Evolutionary conservation across 495 filamentous ascomycete species (phyloP), one percentile per base, ranked within the genome.

Genomic region (Lasiosphaeria miniovina): DNA sequence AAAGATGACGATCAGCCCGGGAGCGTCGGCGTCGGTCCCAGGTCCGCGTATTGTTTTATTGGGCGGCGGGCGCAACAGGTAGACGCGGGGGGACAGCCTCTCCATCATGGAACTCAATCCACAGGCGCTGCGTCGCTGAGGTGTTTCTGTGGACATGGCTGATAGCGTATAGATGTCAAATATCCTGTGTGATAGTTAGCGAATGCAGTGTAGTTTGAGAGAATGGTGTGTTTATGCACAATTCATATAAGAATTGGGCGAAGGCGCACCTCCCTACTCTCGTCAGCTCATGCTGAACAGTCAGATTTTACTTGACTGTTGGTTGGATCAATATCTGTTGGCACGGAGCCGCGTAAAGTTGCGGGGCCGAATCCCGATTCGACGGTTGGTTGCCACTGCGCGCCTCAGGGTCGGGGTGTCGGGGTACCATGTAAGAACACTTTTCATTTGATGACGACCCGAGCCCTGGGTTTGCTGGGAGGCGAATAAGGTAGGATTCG

Each of bases 1-100:
- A 9, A 68, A 66, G 40, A 72, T 57, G 14, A 74, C n/a, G 34
- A 74, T 61, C 8, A 74, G 61, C 40, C 61, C 70, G 4, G 71
- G 69, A 10, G 46, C 48, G 14, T 51, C 49, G 2, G 59, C 49
- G 46, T 53, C 50, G 3, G 59, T 41, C 38, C 17, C 34, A 34
- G 54, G 49, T 15, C 49, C 43, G 54, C 32, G 54, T 3, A 41
- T 57, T 3, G 54, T 57, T 9, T 57, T 48, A 24, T 48, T 31
- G 14, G 34, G 9, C 59, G 32, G 52, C 35, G 45, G 9, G 33
- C 43, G 56, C 41, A 71, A 66, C 55, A 63, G 56, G 38, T 62
- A 70, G 40, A 71, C 65, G 31, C 65, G 61, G 4, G 65, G 56
- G 32, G 71, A 68, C 36, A 71, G 32, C 55, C 64, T 65, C 51